Evolutionary conservation across 1,284 basidiomycete genomes (phyloP), one percentile per base, ranked within the genome.

Genomic region (Wallemia mellicola): DNA sequence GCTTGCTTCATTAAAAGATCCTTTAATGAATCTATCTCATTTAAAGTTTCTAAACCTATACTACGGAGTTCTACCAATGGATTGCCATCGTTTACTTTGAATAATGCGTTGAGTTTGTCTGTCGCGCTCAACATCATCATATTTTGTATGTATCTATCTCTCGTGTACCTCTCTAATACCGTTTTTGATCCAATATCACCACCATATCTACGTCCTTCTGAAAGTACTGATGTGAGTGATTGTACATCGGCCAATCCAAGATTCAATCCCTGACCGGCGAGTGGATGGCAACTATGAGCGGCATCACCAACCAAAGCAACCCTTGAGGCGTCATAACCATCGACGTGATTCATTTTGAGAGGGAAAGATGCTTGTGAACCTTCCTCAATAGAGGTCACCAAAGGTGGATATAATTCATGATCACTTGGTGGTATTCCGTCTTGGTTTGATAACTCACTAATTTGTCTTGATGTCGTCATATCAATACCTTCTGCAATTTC

Each of bases 261-360:
- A 68, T 99, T 98, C 54, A 98, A 73, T 0, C 92, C 94, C 68
- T 98, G 94, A 1, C 94, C 94, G 0, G 91, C 92, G n/a, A 98
- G 77, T 0, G 94, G 94, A 67, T 98, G 94, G 2, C 88, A 77
- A 0, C 86, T 86, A 67, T 98, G 94, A 17, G 91, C 92, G 1
- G 94, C 91, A 70, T 98, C 94, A 2, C 94, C 94, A 1, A 98
- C 79, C 1, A 98, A 78, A 1, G 82, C 89, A 0, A 85, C 91
- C 1, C 92, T 77, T 0, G 73, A 72, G 1, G 78, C 76, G 55
- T 89, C 73, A 69, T 99, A 98, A 0, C 77, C 72, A 60, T 91
- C 86, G 0, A 86, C 83, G 65, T 98, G 94, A 59, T 79, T 83
- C 63, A 87, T 81, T 27, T 81, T 77, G 19, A 98, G 74, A 0